Evolutionary conservation across 2,329 filamentous ascomycete species (phyloP).

Genomic region (Colletotrichum liriopes): DNA sequence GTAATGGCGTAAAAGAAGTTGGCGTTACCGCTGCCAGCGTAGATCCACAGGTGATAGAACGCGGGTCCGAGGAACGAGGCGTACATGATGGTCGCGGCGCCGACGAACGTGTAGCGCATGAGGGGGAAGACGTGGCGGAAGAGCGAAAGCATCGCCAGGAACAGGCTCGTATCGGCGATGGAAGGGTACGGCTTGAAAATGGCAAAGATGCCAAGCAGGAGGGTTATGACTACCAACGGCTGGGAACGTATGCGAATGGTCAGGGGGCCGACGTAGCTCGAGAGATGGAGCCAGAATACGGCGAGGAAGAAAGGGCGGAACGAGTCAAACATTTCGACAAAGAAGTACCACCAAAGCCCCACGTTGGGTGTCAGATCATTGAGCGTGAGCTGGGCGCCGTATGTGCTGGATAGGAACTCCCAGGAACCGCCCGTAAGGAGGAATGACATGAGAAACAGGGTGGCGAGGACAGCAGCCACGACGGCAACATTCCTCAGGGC

Average conservation of each 20-base stretch:
- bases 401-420: constrained; percentile 91
- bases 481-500: constrained; percentile 66
- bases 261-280: constrained; percentile 89
- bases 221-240: constrained; percentile 86
- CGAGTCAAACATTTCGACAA: constrained; percentile 99
- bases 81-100: constrained; percentile 87
- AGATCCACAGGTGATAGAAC: constrained; percentile 98
- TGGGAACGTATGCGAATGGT: constrained; percentile 87
- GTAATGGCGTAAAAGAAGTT: constrained; percentile 99
- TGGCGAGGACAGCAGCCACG: constrained; percentile 69
- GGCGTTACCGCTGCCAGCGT: constrained; percentile 96
- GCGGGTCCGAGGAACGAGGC: constrained; percentile 90
- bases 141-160: constrained; percentile 85
- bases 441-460: constrained; percentile 80
- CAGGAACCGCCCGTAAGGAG: constrained; percentile 83
- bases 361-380: constrained; percentile 96
- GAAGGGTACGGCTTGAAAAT: constrained; percentile 98
- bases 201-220: constrained; percentile 90
- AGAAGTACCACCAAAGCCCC: constrained; percentile 99
- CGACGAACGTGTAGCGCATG: constrained; percentile 93
- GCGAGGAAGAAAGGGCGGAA: constrained; percentile 97
- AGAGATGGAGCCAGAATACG: constrained; percentile 97
- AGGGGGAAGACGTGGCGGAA: constrained; percentile 94
- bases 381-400: constrained; percentile 91
- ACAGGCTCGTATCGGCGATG: constrained; percentile 90